These are phyloP conservation scores for Fraxinus excelsior DNA, from an alignment of 257 asterid species.

Conservation along the genomic window DNA sequence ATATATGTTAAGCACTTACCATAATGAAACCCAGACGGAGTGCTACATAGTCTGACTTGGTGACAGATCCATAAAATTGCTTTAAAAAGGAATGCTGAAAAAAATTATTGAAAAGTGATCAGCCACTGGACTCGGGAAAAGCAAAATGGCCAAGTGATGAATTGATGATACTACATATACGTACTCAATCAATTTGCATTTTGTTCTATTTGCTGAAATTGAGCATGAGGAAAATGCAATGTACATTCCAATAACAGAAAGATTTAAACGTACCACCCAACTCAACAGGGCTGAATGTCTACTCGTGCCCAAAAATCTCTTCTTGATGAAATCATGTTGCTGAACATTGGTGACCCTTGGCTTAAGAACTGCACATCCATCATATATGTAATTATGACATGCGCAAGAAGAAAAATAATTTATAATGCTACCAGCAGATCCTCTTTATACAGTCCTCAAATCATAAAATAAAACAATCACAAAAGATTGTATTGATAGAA, in stretches of 20 bases:
- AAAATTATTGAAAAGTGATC: conserved; percentile 22
- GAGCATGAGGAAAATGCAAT: too few relatives aligned
- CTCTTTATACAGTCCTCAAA: background rate
- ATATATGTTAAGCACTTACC: conserved; percentile 41
- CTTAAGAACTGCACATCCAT: conserved; percentile 50
- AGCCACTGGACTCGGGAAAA: background rate
- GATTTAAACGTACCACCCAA: conserved; percentile 73
- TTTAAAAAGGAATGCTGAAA: conserved; percentile 89
- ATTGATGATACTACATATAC: background rate
- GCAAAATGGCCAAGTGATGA: background rate
- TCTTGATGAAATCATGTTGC: conserved; percentile 83
- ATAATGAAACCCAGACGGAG: conserved; percentile 88
- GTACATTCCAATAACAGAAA: background rate
- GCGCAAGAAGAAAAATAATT: background rate
- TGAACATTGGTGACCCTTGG: conserved; percentile 73
- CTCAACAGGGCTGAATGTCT: conserved; percentile 52
- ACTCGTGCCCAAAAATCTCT: conserved; percentile 72
- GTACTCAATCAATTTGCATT: background rate
- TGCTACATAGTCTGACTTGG: conserved; percentile 80
- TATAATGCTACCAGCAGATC: background rate
- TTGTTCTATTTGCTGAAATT: background rate
- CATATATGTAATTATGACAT: conserved; percentile 16
- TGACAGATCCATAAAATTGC: conserved; percentile 93
- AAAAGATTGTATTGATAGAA: background rate
- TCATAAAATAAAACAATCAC: background rate